Base-by-base conservation (phyloP, 345 rosid genomes). In the Raphanus sativus region DNA sequence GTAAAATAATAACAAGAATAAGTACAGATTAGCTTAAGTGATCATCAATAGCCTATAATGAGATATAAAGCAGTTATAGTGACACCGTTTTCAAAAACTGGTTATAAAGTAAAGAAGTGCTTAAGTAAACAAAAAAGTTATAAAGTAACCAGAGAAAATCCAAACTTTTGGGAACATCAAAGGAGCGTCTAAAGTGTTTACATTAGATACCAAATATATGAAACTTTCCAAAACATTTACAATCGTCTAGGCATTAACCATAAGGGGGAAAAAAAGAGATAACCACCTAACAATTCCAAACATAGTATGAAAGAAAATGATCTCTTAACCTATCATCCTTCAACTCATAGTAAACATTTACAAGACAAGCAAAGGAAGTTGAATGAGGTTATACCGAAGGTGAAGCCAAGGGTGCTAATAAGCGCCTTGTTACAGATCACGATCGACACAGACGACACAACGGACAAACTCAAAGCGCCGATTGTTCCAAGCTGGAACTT, bases 401-500 rank as follows among this genome's bases (percentile, higher is more conserved):
- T 89, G 87, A 96, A 96, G 61, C 94, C 95, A 15, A 96, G 97
- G 3, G 97, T 85, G 88, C 94, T 91, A 68, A 96, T 96, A 62
- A 96, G 97, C 36, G 99, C 98, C 86, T 96, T 96, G 88, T 96
- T 96, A 89, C 99, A 96, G 42, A 96, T 91, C 73, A 96, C 99
- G 76, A 96, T 96, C 40, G 99, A 96, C 8, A 96, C 99, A 2
- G 99, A 96, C 15, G 99, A 96, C 0, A 90, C 95, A 16, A 96
- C 99, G 54, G 99, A 96, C 61, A 96, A 78, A 86, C 91, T 80
- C 89, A 96, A 82, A 67, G 99, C 97, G 67, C 99, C 98, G 28
- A 91, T 73, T 9, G 98, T 93, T 72, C 99, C 99, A 50, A 96
- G 81, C 88, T 96, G 99, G 88, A 96, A 91, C 82, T 81, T 92